Evolutionary conservation across 352 stramenopile genomes (phyloP), one percentile per base, ranked within the genome.

Genomic region (Pythium dissotocum): DNA sequence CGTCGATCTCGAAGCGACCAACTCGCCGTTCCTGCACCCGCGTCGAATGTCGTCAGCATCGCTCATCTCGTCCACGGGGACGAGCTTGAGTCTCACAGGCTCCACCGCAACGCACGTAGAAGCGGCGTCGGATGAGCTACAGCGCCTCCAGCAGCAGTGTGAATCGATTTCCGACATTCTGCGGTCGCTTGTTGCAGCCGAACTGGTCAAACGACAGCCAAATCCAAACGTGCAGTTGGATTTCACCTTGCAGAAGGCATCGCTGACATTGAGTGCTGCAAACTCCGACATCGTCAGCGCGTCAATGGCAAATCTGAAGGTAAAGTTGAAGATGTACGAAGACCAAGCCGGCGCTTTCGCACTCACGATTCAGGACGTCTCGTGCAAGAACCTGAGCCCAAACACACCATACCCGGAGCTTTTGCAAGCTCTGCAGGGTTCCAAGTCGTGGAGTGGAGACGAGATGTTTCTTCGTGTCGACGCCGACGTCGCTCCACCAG

Each of bases 361-460:
- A 6, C 66, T 92, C 13, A 89, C 72, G 2, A 67, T 95, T 14
- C 70, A 82, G 26, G 65, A 87, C 61, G 63, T 95, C 35, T 82
- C 81, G 18, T 82, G 80, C 6, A 76, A 69, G 26, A 95, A 95
- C 57, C 67, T 94, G 2, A 85, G 80, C 40, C 87, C 85, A 0
- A 79, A 77, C 8, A 91, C 87, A n/a, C 72, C 78, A 0, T 92
- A 88, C 40, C 87, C 87, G 10, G 87, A 95, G 53, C 52, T 95
- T 30, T 67, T 95, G 2, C 60, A 81, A 12, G 74, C 75, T 0
- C 73, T 78, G 4, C 72, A 69, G 46, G 82, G 79, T 36, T 71
- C 71, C 9, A 77, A 70, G 12, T 72, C 75, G 26, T 89, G 83
- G 77, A 82, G 83, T 59, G 85, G 84, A 13, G 75, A 86, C 21